phyloP scores from a whole-genome alignment of 108 stramenopile species.

The Nannochloropsis oceanica region DNA sequence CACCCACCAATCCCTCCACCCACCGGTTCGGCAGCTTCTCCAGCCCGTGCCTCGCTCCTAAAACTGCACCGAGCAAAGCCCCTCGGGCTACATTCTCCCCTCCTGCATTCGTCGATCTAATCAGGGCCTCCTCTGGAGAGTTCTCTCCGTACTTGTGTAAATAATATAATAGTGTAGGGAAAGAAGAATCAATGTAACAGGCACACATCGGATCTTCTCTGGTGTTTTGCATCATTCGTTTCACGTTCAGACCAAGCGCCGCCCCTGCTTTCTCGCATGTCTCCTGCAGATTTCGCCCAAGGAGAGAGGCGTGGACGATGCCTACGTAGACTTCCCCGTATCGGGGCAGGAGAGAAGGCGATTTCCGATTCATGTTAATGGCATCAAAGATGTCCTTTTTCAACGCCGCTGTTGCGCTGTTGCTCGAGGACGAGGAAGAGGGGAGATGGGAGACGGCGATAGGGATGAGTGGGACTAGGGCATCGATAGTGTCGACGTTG shows the following conservation, averaged over 20 bases:
- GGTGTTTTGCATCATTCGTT: not conserved
- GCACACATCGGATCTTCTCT: constrained; percentile 8
- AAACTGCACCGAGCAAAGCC: constrained; percentile 54
- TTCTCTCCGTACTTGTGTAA: constrained; percentile 47
- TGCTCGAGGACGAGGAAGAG: not conserved
- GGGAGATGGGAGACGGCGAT: constrained; percentile 50
- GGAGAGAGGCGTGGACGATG: not conserved
- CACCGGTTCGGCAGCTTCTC: constrained; percentile 37
- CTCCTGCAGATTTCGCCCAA: not conserved
- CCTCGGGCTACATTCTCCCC: constrained; percentile 78
- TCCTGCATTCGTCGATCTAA: constrained; percentile 65
- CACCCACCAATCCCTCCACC: constrained; percentile 37
- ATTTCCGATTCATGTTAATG: constrained; percentile 3
- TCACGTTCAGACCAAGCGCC: not conserved
- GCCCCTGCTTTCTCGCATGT: not conserved
- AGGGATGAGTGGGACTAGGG: constrained; percentile 49
- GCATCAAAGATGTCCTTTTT: constrained; percentile 28
- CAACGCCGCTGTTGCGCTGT: constrained; percentile 24
- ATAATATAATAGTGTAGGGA: constrained; percentile 53
- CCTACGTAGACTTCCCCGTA: not conserved
- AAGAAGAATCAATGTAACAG: constrained; percentile 55
- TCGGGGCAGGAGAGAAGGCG: constrained; percentile 4
- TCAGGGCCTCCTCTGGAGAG: constrained; percentile 45
- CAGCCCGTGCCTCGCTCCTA: constrained; percentile 51
- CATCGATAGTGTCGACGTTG: constrained; percentile 75